phyloP scores from a whole-genome alignment of 2,329 filamentous ascomycete genomes.

The Plenodomus tracheiphilus region DNA sequence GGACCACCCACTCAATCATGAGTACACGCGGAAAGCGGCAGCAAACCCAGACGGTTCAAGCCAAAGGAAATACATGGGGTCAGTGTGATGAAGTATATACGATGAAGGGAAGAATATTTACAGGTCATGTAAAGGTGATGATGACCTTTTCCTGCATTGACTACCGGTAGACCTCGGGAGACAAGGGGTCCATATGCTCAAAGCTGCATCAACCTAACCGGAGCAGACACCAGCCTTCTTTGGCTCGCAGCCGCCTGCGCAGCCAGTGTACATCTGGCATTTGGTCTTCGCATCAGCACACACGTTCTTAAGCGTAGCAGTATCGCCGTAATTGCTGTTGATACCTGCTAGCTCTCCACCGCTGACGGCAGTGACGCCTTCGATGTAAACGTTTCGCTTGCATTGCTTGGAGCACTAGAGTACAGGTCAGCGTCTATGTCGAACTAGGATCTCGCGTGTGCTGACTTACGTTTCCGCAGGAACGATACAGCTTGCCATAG shows the following conservation, averaged over 20 bases:
- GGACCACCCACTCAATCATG: too few species aligned
- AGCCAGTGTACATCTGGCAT: constrained; percentile 36
- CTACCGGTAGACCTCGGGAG: too few species aligned
- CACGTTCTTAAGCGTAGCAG: constrained; percentile 43
- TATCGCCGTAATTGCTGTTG: constrained; percentile 56
- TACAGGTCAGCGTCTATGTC: constrained; percentile 2
- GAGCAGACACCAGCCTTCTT: constrained; percentile 29
- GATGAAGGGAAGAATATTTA: too few species aligned
- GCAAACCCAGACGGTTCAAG: too few species aligned
- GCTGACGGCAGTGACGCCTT: constrained; percentile 46
- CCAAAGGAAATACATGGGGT: too few species aligned
- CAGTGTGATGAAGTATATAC: too few species aligned
- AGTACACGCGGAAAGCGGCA: too few species aligned
- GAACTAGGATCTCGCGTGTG: neutral
- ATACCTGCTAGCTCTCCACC: constrained; percentile 51
- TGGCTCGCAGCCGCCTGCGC: constrained; percentile 31
- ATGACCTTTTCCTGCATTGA: too few species aligned
- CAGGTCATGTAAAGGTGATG: too few species aligned
- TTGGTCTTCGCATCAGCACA: constrained; percentile 25
- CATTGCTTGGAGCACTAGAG: constrained; percentile 47
- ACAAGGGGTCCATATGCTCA: too few species aligned
- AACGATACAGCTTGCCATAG: constrained; percentile 48
- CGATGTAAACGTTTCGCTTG: constrained; percentile 50
- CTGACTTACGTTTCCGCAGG: constrained; percentile 45
- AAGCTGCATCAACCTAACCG: constrained; percentile 10